These are phyloP conservation scores for Cornus kousa DNA, from an alignment of 148 eudicot genomes.

Conservation along the genomic window DNA sequence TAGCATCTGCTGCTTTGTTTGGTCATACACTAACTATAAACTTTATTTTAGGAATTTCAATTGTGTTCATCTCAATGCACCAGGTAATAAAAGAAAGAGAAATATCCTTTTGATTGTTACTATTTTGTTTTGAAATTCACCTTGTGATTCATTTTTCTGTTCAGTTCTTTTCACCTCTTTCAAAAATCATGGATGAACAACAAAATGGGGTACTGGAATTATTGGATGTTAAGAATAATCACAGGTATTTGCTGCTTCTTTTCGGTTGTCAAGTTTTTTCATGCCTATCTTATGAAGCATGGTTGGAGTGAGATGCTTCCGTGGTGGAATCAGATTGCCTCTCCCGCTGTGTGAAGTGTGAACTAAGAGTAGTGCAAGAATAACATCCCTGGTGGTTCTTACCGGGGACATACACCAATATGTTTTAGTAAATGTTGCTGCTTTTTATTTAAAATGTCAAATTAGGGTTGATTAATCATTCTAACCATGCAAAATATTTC, in stretches of 20 bases:
- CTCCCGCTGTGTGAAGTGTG: neutral
- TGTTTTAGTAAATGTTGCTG: neutral
- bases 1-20: conserved; percentile 89
- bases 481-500: neutral
- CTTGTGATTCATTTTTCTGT: conserved; percentile 11
- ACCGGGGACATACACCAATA: neutral
- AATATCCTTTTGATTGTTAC: neutral
- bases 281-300: conserved; percentile 2
- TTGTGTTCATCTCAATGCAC: conserved; percentile 99
- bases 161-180: conserved; percentile 94
- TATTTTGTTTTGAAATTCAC: conserved; percentile 23
- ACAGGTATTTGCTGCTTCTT: conserved; percentile 40
- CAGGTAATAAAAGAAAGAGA: conserved; percentile 57
- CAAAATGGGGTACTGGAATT: conserved; percentile 56
- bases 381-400: neutral
- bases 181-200: conserved; percentile 79
- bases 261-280: neutral
- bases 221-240: conserved; percentile 44
- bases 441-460: neutral
- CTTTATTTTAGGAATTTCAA: conserved; percentile 87
- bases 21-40: conserved; percentile 88
- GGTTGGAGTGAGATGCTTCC: neutral
- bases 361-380: neutral
- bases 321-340: no score
- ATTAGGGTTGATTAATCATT: neutral